Evolutionary conservation across 495 filamentous ascomycete genomes (phyloP), one percentile per base, ranked within the genome.

Genomic region (Achaetomiella virescens): DNA sequence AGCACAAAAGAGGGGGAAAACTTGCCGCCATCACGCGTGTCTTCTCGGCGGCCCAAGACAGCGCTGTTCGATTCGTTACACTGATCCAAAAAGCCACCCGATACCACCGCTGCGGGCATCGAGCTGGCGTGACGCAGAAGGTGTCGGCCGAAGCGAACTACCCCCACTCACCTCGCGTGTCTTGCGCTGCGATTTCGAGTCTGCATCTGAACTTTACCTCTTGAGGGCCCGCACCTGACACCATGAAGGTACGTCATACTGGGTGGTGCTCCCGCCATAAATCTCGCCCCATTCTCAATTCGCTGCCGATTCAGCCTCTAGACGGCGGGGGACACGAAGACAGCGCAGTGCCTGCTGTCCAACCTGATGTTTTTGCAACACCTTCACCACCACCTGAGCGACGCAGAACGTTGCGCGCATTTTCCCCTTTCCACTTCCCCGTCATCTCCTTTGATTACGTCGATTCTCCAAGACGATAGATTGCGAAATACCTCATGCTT

Each of bases 211-310:
- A 29, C 18, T 31, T 33, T 37, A n/a, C 43, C 40, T 35, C 5
- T 31, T 59, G 50, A 57, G 56, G 55, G 58, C 56, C 40, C 44
- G 42, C 58, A 58, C 54, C 59, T 59, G 54, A 64, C 51, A 77
- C 68, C 45, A 77, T 77, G 75, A 77, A 76, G 75, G 73, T 77
- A 70, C 70, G 75, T 70, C 69, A 74, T 73, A 66, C 65, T 63
- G 54, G 48, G 47, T 59, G 45, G 35, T 52, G 47, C 52, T 62
- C 50, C 54, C 59, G 50, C 54, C 46, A 55, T 61, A 47, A 52
- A 31, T 8, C 25, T 31, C 43, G 10, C 33, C 54, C 60, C 58
- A 54, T 52, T 60, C 52, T 54, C 58, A 18, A 43, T 59, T 47
- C 57, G 58, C 55, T 50, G 4, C 6, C 27, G 25, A 24, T 12